Percentiles rank a stretch among this genome's conserved stretches.
Conservation (phyloP, 768 basidiomycete species). For the Xerocomellus amylosporus region DNA sequence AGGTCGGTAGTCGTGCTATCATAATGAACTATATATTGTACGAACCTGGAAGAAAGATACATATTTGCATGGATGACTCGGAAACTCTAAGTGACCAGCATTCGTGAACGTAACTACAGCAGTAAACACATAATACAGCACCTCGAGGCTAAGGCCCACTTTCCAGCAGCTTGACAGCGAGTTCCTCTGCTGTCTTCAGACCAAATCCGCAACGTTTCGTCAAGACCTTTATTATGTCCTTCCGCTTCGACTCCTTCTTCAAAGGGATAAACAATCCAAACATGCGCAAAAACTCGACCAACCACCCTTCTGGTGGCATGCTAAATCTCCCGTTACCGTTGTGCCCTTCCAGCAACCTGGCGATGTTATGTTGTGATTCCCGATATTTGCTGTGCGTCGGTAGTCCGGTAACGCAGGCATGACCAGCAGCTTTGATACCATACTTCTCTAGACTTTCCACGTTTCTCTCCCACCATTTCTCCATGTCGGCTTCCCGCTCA, state of each 20-base stretch:
- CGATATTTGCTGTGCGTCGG: slow-evolving; percentile 28
- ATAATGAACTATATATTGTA: not conserved
- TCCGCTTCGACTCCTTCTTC: slow-evolving; percentile 23
- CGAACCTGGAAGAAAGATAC: not conserved
- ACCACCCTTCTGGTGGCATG: slow-evolving; percentile 29
- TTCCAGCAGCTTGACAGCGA: slow-evolving; percentile 22
- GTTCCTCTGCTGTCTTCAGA: slow-evolving; percentile 17
- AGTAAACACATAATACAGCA: not conserved
- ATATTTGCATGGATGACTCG: slow-evolving; percentile 5
- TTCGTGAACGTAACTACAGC: not conserved
- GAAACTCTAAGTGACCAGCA: not conserved
- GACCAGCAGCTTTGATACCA: slow-evolving; percentile 27
- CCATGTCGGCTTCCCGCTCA: slow-evolving; percentile 35
- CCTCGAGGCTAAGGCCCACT: not conserved
- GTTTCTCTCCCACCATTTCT: slow-evolving; percentile 36
- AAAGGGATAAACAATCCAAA: slow-evolving; percentile 24
- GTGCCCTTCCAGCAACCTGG: slow-evolving; percentile 13
- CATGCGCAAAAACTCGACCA: slow-evolving; percentile 22
- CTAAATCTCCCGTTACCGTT: slow-evolving; percentile 16
- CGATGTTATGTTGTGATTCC: slow-evolving; percentile 21
- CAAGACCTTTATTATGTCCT: slow-evolving; percentile 24
- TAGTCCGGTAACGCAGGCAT: slow-evolving; percentile 38
- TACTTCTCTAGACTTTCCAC: slow-evolving; percentile 19
- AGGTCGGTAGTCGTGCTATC: not conserved
- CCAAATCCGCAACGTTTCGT: slow-evolving; percentile 31